Conservation (phyloP, 768 basidiomycete species). For the Candolleomyces aberdarensis region DNA sequence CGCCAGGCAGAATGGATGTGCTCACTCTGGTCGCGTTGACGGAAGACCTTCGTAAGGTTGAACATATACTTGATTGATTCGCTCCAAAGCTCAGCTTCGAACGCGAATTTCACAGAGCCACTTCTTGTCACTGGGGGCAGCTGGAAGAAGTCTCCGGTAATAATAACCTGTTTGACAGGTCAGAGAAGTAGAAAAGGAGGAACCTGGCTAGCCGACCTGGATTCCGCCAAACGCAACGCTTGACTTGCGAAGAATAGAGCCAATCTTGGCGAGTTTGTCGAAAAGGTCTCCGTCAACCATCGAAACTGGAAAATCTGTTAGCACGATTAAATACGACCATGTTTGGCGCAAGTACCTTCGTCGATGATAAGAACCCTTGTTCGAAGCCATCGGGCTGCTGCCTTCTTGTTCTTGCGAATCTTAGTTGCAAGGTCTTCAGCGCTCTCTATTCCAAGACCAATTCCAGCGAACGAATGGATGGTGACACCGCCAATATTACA, state of each 20-base stretch:
- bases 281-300: constrained; percentile 96
- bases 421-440: constrained; percentile 61
- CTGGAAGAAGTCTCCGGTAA: constrained; percentile 98
- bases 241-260: constrained; percentile 56
- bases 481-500: constrained; percentile 97
- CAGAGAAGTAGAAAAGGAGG: background rate
- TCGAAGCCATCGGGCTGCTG: constrained; percentile 72
- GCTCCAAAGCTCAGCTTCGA: constrained; percentile 82
- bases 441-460: constrained; percentile 75
- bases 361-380: constrained; percentile 84
- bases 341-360: constrained; percentile 48
- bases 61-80: constrained; percentile 75
- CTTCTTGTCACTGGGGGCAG: constrained; percentile 86
- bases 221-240: constrained; percentile 89
- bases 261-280: constrained; percentile 83
- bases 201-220: constrained; percentile 48
- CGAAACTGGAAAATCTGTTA: constrained; percentile 60
- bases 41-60: constrained; percentile 93
- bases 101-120: constrained; percentile 77
- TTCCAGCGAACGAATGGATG: constrained; percentile 93
- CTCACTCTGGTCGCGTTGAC: constrained; percentile 88
- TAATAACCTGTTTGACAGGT: constrained; percentile 56
- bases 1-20: constrained; percentile 3
- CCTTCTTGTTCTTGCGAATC: constrained; percentile 82
- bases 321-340: constrained; percentile 1